Base-by-base conservation (phyloP, 2,329 filamentous ascomycete genomes). In the Xylaria sp. region DNA sequence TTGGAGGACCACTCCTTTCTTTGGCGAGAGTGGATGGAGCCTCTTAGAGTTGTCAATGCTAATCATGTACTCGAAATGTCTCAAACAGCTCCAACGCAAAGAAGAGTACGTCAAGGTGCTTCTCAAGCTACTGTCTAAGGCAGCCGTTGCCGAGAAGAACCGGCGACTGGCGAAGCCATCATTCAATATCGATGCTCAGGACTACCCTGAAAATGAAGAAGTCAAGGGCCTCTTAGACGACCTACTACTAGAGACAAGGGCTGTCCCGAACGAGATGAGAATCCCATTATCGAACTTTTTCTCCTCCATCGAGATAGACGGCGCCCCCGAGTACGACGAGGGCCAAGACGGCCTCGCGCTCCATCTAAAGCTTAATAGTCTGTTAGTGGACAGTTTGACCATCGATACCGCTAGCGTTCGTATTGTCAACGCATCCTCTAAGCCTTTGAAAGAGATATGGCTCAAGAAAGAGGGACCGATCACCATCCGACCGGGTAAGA, bases 11-110 rank as follows among this genome's bases (percentile, higher is more conserved):
- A 91, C 92, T 0, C 90, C 91, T 0, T 92, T 93, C 69, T 97
- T 96, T 73, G 91, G 91, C 0, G 89, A 91, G 65, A 89, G 87
- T 65, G 88, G 90, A 54, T 98, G 96, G 94, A 89, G 87, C 61
- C 83, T 90, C 0, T 84, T 97, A 12, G 94, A 98, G 76, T 83
- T 93, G 3, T 91, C 91, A 0, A 92, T 97, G 86, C 85, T 98
- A 5, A 88, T 93, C 71, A 91, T 98, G 85, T 96, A 98, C 77
- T 88, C 92, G 0, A 87, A 88, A 57, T 98, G 94, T 78, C 85
- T 99, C 32, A 91, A 92, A 71, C 87, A 93, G 73, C 85, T 97
- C 32, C 85, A 91, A 57, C 88, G 89, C 14, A 89, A 89, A 68
- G 92, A 95, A 61, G 93, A 97, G 69, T 97, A 94, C 75, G 89